A percentile compares a stretch with the other conserved stretches of the same genome.
These are phyloP conservation scores for Coemansia sp. DNA, from an alignment of 192 early-diverging fungal genomes.

Conservation along the genomic window DNA sequence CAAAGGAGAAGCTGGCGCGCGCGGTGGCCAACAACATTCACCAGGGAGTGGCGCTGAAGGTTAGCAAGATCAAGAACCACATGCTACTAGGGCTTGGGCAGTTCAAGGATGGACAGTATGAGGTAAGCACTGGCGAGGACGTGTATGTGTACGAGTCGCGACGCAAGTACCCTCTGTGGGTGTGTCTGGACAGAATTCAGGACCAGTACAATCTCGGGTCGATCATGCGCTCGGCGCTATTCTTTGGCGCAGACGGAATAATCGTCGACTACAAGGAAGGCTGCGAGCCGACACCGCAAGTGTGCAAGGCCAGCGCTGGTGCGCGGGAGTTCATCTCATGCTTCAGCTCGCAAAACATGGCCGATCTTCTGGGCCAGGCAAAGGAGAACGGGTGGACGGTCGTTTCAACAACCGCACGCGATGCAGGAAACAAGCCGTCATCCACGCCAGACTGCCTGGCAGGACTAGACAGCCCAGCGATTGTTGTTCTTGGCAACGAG, in stretches of 20 bases:
- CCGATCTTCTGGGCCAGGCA: conserved; percentile 9
- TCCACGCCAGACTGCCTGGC: conserved; percentile 8
- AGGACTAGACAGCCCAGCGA: conserved; percentile 17
- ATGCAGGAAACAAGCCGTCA: neutral
- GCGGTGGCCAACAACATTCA: conserved; percentile 12
- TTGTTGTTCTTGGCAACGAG: conserved; percentile 52
- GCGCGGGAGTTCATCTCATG: conserved; percentile 38
- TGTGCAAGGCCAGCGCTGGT: conserved; percentile 46
- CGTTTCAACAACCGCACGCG: conserved; percentile 19
- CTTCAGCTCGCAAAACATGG: neutral
- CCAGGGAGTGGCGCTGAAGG: conserved; percentile 38
- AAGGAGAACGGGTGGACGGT: conserved; percentile 33
- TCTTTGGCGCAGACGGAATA: conserved; percentile 50
- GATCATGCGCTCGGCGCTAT: conserved; percentile 46
- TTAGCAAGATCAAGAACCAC: neutral
- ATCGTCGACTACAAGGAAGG: conserved; percentile 10
- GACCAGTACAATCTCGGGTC: conserved; percentile 47
- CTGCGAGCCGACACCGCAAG: conserved; percentile 22
- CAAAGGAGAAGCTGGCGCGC: neutral
- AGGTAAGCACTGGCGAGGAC: neutral
- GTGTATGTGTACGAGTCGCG: conserved; percentile 11
- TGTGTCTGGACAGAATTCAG: conserved; percentile 35
- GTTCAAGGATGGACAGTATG: conserved; percentile 22
- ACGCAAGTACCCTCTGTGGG: conserved; percentile 37
- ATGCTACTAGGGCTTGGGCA: conserved; percentile 4